Evolutionary conservation across 345 rosid species (phyloP).

Genomic region (Acer negundo): DNA sequence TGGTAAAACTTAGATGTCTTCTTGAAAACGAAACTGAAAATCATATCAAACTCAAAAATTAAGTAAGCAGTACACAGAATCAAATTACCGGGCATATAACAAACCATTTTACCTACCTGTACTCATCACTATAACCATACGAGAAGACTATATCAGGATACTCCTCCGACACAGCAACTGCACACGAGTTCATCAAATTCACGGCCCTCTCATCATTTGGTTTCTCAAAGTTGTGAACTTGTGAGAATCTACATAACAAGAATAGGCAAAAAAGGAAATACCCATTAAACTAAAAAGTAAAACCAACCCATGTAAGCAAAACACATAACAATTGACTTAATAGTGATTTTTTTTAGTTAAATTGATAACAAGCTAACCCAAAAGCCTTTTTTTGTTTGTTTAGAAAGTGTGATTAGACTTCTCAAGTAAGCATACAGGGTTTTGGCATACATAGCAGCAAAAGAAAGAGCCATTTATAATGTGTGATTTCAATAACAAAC

Average conservation of each 20-base stretch:
- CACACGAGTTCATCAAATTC: slow-evolving; percentile 76
- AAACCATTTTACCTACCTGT: slow-evolving; percentile 43
- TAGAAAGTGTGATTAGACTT: too few species aligned
- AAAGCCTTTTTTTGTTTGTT: too few species aligned
- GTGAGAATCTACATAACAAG: slow-evolving; percentile 50
- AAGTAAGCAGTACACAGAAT: neutral
- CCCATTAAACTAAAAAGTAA: neutral
- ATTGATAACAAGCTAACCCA: too few species aligned
- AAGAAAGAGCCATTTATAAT: too few species aligned
- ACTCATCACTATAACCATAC: slow-evolving; percentile 80
- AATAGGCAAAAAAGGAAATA: neutral
- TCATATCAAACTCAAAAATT: neutral
- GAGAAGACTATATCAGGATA: slow-evolving; percentile 80
- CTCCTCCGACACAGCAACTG: slow-evolving; percentile 60
- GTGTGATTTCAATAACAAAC: too few species aligned
- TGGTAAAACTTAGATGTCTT: slow-evolving; percentile 78
- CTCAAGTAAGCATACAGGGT: too few species aligned
- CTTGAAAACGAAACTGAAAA: slow-evolving; percentile 79
- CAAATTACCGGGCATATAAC: neutral
- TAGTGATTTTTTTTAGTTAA: too few species aligned
- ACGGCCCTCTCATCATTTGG: slow-evolving; percentile 71
- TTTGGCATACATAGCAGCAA: too few species aligned
- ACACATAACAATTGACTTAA: too few species aligned
- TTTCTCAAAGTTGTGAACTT: slow-evolving; percentile 71
- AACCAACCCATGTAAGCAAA: neutral